Conservation (phyloP, 768 basidiomycete species). For the Macrocybe gigantea region DNA sequence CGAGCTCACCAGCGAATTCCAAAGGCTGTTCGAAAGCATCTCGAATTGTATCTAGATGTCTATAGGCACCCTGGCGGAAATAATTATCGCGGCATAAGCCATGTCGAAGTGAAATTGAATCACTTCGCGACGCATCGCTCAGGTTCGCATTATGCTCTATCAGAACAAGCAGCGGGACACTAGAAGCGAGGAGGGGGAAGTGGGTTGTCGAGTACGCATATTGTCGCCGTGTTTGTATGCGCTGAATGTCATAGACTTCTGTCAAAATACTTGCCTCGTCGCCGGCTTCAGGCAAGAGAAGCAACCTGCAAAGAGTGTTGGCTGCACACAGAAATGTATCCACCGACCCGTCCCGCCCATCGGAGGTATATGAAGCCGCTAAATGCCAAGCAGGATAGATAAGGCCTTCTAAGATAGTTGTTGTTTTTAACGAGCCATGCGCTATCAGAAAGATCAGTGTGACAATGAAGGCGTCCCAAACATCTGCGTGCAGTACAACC, state of each 20-base stretch:
- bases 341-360: conserved; percentile 32
- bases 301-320: conserved; percentile 55
- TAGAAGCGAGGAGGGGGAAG: conserved; percentile 55
- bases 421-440: conserved; percentile 63
- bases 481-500: conserved; percentile 47
- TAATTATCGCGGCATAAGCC: conserved; percentile 54
- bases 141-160: conserved; percentile 59
- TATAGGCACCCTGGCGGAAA: conserved; percentile 74
- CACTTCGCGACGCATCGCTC: conserved; percentile 40
- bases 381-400: conserved; percentile 76
- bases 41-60: conserved; percentile 67
- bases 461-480: conserved; percentile 61
- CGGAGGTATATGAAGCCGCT: conserved; percentile 33
- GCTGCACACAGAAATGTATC: conserved; percentile 54
- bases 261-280: conserved; percentile 29
- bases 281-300: conserved; percentile 48
- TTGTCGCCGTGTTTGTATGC: conserved; percentile 62
- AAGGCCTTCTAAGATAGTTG: conserved; percentile 66
- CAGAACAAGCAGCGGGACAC: conserved; percentile 64
- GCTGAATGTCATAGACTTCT: conserved; percentile 61
- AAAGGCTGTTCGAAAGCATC: conserved; percentile 63
- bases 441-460: conserved; percentile 61
- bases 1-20: conserved; percentile 37
- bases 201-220: conserved; percentile 63
- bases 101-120: conserved; percentile 47